Evolutionary conservation across 306 rosid species (phyloP).

Genomic region (Potentilla sterilis): DNA sequence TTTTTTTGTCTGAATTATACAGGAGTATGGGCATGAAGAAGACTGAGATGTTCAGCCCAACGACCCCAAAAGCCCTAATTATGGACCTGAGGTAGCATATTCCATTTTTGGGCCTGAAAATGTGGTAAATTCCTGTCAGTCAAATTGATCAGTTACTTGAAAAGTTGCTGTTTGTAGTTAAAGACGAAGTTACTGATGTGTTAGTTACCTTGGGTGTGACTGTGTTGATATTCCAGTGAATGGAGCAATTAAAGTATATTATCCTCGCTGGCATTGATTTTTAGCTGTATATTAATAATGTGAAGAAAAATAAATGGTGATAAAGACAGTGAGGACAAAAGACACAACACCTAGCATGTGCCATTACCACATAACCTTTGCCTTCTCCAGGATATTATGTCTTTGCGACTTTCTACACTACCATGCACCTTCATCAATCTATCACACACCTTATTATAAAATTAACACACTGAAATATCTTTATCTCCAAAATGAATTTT

Average conservation of each 20-base stretch:
- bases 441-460: neutral
- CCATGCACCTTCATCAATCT: neutral
- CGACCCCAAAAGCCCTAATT: neutral
- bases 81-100: neutral
- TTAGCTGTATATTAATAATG: neutral
- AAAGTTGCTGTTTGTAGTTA: neutral
- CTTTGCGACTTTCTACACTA: no score
- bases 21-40: neutral
- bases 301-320: slow-evolving; percentile 10
- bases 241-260: neutral
- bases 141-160: neutral
- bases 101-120: neutral
- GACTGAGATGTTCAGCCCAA: neutral
- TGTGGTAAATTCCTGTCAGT: neutral
- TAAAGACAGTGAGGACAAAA: slow-evolving; percentile 9
- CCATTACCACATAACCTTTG: neutral
- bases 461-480: neutral
- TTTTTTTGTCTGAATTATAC: neutral
- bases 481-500: no score
- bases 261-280: neutral
- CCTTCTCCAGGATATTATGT: neutral
- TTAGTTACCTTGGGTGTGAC: neutral
- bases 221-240: neutral
- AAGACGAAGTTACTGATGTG: neutral
- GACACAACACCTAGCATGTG: neutral